phyloP scores from a whole-genome alignment of 106 monocot genomes.

The Posidonia australis region DNA sequence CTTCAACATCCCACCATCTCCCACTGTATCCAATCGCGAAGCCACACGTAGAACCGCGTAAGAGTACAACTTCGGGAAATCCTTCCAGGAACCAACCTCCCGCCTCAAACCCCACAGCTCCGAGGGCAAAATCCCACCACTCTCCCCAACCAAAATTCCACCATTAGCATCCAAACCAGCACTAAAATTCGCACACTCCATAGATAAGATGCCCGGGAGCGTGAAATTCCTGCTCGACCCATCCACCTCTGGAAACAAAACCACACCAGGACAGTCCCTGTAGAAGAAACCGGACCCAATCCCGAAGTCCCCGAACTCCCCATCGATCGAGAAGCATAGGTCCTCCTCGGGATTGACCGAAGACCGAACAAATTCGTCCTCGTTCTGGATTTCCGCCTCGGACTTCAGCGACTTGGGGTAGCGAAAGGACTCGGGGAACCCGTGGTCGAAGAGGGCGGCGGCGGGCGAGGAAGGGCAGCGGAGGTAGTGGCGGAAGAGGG shows the following conservation, averaged over 20 bases:
- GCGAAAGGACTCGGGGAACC: constrained; percentile 11
- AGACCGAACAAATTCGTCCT: constrained; percentile 14
- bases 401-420: constrained; percentile 29
- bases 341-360: constrained; percentile 28
- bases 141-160: neutral
- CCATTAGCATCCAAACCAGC: neutral
- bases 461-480: constrained; percentile 21
- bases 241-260: constrained; percentile 29
- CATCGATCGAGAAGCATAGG: constrained; percentile 73
- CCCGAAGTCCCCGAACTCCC: constrained; percentile 6
- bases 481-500: constrained; percentile 38
- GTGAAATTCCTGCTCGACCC: constrained; percentile 26
- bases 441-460: constrained; percentile 13
- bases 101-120: constrained; percentile 47
- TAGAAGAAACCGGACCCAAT: constrained; percentile 42
- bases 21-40: constrained; percentile 13
- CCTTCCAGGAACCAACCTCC: constrained; percentile 51
- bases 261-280: constrained; percentile 74
- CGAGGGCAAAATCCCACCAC: constrained; percentile 46
- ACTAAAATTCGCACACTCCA: constrained; percentile 53
- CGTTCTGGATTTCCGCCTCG: constrained; percentile 13
- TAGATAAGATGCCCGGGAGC: constrained; percentile 42
- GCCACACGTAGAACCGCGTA: constrained; percentile 27
- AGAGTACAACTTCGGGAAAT: constrained; percentile 43
- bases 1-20: constrained; percentile 26